Evolutionary conservation across 441 rosid species (phyloP).

Genomic region (Melastoma candidum): DNA sequence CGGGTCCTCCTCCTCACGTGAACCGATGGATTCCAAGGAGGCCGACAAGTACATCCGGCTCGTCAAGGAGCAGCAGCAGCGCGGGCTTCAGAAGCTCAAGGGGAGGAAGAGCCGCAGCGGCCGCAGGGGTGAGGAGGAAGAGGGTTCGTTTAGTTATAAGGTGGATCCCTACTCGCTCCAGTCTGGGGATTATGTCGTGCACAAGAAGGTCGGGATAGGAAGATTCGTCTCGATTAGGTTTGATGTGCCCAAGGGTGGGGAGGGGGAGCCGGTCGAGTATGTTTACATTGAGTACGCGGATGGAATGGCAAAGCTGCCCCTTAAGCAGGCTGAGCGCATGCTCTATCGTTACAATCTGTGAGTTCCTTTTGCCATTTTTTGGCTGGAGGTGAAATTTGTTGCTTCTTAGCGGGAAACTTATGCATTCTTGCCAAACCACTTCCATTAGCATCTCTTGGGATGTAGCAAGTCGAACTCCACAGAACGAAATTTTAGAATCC

Average conservation of each 20-base stretch:
- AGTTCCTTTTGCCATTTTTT: constrained; percentile 14
- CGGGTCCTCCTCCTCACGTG: constrained; percentile 29
- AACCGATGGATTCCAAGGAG: constrained; percentile 69
- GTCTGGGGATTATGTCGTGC: constrained; percentile 89
- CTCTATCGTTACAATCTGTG: constrained; percentile 92
- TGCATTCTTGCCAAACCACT: no score
- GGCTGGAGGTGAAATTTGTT: neutral
- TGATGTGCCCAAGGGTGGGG: constrained; percentile 53
- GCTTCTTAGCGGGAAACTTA: neutral
- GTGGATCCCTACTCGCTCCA: constrained; percentile 72
- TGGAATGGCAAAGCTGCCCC: constrained; percentile 98
- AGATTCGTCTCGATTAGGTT: constrained; percentile 77
- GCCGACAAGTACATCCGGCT: constrained; percentile 70
- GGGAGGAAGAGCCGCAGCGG: constrained; percentile 27
- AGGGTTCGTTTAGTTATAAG: constrained; percentile 50
- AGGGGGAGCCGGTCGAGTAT: constrained; percentile 52
- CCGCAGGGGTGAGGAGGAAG: constrained; percentile 14
- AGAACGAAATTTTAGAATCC: no score
- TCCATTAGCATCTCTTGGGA: no score
- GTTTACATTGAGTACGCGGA: constrained; percentile 90
- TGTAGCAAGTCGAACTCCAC: no score
- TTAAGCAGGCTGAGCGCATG: constrained; percentile 81
- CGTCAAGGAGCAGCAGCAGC: constrained; percentile 86
- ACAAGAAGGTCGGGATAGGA: constrained; percentile 93
- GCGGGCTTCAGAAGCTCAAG: constrained; percentile 83